Conservation (phyloP, 2,329 filamentous ascomycete genomes). For the Phyllosticta citriasiana region DNA sequence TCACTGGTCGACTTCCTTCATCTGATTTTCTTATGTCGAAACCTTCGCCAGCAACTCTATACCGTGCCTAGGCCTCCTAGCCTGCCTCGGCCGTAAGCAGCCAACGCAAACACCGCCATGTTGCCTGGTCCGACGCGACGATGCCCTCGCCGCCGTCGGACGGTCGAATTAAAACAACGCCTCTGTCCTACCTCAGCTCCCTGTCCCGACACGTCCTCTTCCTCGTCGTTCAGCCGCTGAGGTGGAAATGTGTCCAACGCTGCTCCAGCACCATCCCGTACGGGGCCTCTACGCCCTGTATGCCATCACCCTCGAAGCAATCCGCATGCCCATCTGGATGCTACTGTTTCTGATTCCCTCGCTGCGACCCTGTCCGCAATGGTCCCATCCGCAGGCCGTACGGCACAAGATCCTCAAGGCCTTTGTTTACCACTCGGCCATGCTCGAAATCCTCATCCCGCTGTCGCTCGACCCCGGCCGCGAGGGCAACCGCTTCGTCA, state of each 20-base stretch:
- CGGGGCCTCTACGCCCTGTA: slow-evolving; percentile 30
- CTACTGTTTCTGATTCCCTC: slow-evolving; percentile 26
- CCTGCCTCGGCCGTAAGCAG: background rate
- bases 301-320: slow-evolving; percentile 23
- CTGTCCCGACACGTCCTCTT: background rate
- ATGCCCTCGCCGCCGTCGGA: too few species aligned
- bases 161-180: background rate
- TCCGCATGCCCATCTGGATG: slow-evolving; percentile 30
- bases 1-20: background rate
- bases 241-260: background rate
- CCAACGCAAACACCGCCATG: background rate
- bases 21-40: background rate
- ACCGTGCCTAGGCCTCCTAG: background rate
- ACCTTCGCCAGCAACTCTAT: background rate
- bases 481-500: slow-evolving; percentile 31
- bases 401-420: slow-evolving; percentile 23
- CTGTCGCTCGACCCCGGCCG: slow-evolving; percentile 26
- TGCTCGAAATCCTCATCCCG: slow-evolving; percentile 19
- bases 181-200: background rate
- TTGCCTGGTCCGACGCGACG: background rate
- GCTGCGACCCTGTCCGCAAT: slow-evolving; percentile 30
- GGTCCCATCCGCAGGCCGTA: slow-evolving; percentile 31
- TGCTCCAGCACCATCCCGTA: slow-evolving; percentile 24
- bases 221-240: background rate
- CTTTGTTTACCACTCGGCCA: slow-evolving; percentile 23